phyloP scores from a whole-genome alignment of 495 filamentous ascomycete genomes.

The Trichoderma gamsii region DNA sequence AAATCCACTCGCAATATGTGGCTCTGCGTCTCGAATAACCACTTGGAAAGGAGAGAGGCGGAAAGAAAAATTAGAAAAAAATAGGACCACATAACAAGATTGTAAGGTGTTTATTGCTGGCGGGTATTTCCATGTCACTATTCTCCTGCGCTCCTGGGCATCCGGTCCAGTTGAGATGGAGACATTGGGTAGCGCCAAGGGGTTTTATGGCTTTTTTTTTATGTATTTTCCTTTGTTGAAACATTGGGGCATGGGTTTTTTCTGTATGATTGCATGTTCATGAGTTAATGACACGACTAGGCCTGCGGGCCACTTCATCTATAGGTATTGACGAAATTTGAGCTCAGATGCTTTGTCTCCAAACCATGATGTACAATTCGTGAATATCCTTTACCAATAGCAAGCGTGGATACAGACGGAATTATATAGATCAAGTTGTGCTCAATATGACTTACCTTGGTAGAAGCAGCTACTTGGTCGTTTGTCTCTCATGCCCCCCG shows the following conservation, averaged over 20 bases:
- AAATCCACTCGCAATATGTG: background rate
- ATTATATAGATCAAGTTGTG: background rate
- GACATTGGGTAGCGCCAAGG: background rate
- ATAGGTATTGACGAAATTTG: slow-evolving; percentile 10
- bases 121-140: background rate
- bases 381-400: background rate
- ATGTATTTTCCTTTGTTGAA: background rate
- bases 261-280: slow-evolving; percentile 16
- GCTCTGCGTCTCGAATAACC: background rate
- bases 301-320: slow-evolving; percentile 11
- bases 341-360: background rate
- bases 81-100: no score
- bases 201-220: background rate
- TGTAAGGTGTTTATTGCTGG: background rate
- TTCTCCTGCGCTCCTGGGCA: background rate
- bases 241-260: slow-evolving; percentile 6
- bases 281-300: slow-evolving; percentile 17
- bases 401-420: background rate
- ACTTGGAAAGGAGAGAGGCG: background rate
- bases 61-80: background rate
- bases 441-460: background rate
- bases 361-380: background rate
- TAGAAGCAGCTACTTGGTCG: background rate
- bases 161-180: background rate
- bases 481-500: slow-evolving; percentile 15